A percentile compares a stretch with the other conserved stretches of the same genome.
These are phyloP conservation scores for Cynanchum wilfordii DNA, from an alignment of 257 asterid species.

Conservation along the genomic window DNA sequence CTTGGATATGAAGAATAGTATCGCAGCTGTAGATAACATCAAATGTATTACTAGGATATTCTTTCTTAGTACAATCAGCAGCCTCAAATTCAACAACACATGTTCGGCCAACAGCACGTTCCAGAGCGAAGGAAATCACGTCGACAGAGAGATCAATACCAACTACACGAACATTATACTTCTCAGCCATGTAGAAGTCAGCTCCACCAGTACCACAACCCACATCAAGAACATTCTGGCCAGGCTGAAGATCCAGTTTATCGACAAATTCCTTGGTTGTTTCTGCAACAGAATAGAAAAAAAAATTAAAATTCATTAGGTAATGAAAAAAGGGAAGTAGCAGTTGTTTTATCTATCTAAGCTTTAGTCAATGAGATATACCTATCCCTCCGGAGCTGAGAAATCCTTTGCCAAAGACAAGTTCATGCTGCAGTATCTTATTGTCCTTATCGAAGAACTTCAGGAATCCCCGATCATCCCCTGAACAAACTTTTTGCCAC, in stretches of 20 bases:
- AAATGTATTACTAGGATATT: conserved; percentile 66
- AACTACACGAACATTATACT: conserved; percentile 78
- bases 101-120: conserved; percentile 77
- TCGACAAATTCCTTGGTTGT: conserved; percentile 83
- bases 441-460: conserved; percentile 80
- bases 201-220: conserved; percentile 99
- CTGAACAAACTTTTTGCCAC: conserved; percentile 78
- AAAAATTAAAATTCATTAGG: background rate
- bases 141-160: conserved; percentile 89
- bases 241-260: conserved; percentile 73
- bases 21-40: conserved; percentile 94
- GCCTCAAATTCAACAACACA: conserved; percentile 97
- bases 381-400: conserved; percentile 99
- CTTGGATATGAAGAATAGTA: conserved; percentile 91
- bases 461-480: conserved; percentile 74
- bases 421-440: conserved; percentile 85
- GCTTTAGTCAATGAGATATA: conserved; percentile 20
- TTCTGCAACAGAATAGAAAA: conserved; percentile 40
- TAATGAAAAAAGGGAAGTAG: background rate
- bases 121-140: conserved; percentile 92
- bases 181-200: conserved; percentile 90
- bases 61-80: conserved; percentile 91
- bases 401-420: conserved; percentile 86
- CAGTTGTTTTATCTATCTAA: background rate
- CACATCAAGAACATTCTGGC: conserved; percentile 90